phyloP scores from a whole-genome alignment of 257 asterid genomes.

The Eustoma russellianum region DNA sequence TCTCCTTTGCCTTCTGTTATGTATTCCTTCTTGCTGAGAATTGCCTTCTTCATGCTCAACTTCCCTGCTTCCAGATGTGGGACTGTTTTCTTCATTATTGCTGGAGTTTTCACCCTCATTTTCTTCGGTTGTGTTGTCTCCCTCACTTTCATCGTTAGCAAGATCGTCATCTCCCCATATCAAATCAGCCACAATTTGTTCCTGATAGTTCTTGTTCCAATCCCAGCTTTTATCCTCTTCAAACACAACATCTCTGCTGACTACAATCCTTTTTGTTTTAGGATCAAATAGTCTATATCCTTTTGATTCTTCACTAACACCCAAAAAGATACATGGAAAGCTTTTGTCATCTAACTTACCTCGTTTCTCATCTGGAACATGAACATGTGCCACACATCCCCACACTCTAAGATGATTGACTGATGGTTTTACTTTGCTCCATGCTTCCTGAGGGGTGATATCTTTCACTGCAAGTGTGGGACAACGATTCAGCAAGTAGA shows the following conservation, averaged over 20 bases:
- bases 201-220: neutral
- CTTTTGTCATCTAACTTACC: constrained; percentile 1
- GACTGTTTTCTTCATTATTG: neutral
- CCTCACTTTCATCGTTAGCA: neutral
- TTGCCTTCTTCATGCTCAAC: neutral
- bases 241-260: too few species aligned
- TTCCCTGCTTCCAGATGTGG: neutral
- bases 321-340: neutral
- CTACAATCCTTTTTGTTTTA: neutral
- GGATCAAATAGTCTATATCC: neutral
- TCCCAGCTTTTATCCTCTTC: neutral
- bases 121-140: neutral
- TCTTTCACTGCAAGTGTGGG: constrained; percentile 7
- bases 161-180: neutral
- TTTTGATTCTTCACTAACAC: neutral
- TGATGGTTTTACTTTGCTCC: constrained; percentile 1
- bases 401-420: neutral
- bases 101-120: neutral
- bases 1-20: neutral
- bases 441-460: neutral
- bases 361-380: neutral
- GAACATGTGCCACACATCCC: neutral
- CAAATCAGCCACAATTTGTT: neutral
- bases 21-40: neutral
- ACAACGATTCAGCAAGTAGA: constrained; percentile 8